Evolutionary conservation across 352 stramenopile genomes (phyloP), one percentile per base, ranked within the genome.

Genomic region (Pythium biforme): DNA sequence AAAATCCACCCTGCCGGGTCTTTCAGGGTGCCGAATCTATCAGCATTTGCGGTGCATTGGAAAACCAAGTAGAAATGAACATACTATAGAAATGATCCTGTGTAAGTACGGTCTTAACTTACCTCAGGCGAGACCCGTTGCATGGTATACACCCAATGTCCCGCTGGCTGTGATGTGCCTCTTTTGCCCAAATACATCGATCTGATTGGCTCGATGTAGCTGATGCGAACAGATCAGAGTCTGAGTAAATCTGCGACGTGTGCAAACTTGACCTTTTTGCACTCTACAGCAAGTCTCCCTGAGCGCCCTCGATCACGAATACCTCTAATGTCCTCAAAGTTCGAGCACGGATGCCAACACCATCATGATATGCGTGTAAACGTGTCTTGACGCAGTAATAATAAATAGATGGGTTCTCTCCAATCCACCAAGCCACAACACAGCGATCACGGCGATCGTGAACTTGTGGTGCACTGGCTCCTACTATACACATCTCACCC

Each of bases 401-500:
- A 45, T 56, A 46, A 56, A 46, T 56, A 56, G 33, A 33, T 23
- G 11, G 10, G 9, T 3, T 33, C n/a, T 52, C 19, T 51, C 41
- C 40, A 45, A 25, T 52, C 37, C 8, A 20, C 39, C 27, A 31
- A 26, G 15, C 49, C 19, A 8, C 31, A 1, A 10, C 50, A 31
- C 26, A 22, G 4, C 31, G 7, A 27, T 10, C 19, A 19, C 8
- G 10, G 31, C n/a, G n/a, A n/a, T n/a, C n/a, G n/a, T 19, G 3
- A 31, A 23, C 11, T 15, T 26, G 6, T 4, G 15, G 4, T 23
- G 3, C 8, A 3, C 15, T 57, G 19, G 19, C 45, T 59, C 20
- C 37, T 64, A 52, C 55, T 64, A 59, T 64, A 52, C 62, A 69
- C 15, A 54, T 48, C 53, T 48, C 43, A 6, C 25, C 33, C 27